Evolutionary conservation across 2,329 filamentous ascomycete genomes (phyloP), one percentile per base, ranked within the genome.

Genomic region (Beauveria bassiana): DNA sequence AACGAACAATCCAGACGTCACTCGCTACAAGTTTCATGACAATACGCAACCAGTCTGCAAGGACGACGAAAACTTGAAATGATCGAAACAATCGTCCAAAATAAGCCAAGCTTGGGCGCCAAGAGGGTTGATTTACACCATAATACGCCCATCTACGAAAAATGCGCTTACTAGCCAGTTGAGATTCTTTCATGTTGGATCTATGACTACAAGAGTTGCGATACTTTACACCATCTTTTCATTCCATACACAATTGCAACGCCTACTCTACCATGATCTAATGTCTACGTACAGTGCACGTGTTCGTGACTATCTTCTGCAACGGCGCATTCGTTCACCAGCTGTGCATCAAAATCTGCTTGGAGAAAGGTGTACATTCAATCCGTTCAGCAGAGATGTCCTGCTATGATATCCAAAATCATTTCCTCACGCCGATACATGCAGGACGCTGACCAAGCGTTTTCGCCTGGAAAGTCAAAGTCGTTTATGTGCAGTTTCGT

Each of bases 111-210:
- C 26, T 47, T n/a, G 18, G 5, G 38, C 38, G 6, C 28, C 16
- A 28, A 57, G 43, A 34, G n/a, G 47, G 16, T 12, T 12, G 28
- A 47, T 49, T 9, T 50, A 50, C 40, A 28, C 34, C 45, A 50
- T 42, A 50, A 24, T 43, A 38, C 28, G 31, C 42, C 28, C 43
- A n/a, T 18, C 20, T 12, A n/a, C 20, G 10, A 22, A 31, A 45
- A 47, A 40, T 18, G 31, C 43, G n/a, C 26, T 47, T 57, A 14
- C 14, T 43, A 43, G 46, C 22, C 18, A 59, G 20, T 18, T 51
- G 34, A 10, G 20, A 22, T 59, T 51, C 18, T 59, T 52, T 59
- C 57, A 46, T 52, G 38, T 59, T 38, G 47, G 40, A 53, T 45
- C 24, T 53, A 52, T 28, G 49, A 59, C 47, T 45, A 34, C n/a